These are phyloP conservation scores for Kentomonas sorsogonicus DNA, from an alignment of 208 protist species.

Conservation along the genomic window DNA sequence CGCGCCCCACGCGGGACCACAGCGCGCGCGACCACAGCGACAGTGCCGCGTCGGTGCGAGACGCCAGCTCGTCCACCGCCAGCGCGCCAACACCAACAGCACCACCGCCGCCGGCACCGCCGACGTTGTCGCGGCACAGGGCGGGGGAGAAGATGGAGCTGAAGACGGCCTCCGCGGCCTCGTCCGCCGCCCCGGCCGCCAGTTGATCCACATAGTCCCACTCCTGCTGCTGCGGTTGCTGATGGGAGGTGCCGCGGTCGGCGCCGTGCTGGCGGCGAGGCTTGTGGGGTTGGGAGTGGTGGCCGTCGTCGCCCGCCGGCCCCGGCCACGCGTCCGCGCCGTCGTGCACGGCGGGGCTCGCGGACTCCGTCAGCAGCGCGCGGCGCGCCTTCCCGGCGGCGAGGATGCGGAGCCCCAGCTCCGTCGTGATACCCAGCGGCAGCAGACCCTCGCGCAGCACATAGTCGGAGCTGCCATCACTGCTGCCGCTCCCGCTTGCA, in stretches of 20 bases:
- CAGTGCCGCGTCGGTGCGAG: constrained; percentile 59
- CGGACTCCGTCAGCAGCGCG: constrained; percentile 38
- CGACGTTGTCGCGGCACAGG: constrained; percentile 50
- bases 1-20: constrained; percentile 53
- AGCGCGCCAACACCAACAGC: constrained; percentile 58
- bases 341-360: constrained; percentile 27
- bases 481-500: constrained; percentile 5
- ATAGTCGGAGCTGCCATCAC: constrained; percentile 20
- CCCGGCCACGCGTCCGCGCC: constrained; percentile 63
- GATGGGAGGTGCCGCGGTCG: too few species aligned
- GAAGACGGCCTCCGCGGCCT: constrained; percentile 71
- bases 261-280: too few species aligned
- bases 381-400: constrained; percentile 65
- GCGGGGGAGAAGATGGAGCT: constrained; percentile 60
- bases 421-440: constrained; percentile 48
- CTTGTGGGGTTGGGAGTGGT: too few species aligned
- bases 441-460: constrained; percentile 57
- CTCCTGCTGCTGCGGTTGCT: constrained; percentile 27
- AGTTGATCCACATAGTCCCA: constrained; percentile 66
- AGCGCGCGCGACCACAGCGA: constrained; percentile 71
- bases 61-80: constrained; percentile 53
- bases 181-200: constrained; percentile 68
- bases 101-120: too few species aligned
- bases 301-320: constrained; percentile 68
- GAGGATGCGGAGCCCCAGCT: constrained; percentile 59